These are phyloP conservation scores for Penicillium freii DNA, from an alignment of 2,329 filamentous ascomycete genomes.

Conservation along the genomic window DNA sequence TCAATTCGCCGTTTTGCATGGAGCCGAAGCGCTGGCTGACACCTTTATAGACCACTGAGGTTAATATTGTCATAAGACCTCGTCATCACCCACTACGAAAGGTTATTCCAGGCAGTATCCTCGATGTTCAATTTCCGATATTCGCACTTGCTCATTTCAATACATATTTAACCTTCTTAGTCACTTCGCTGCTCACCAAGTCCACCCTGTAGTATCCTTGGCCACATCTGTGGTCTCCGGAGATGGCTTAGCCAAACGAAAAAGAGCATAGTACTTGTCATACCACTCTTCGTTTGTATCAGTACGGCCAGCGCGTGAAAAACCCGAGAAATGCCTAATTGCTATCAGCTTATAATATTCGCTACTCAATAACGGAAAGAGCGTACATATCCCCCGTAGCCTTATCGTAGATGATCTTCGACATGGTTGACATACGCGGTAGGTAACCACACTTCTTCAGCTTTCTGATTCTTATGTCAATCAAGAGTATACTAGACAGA, in stretches of 20 bases:
- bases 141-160: too few species aligned
- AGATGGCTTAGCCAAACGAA: constrained; percentile 8
- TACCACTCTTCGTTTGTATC: background rate
- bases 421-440: background rate
- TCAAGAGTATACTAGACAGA: background rate
- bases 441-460: background rate
- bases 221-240: constrained; percentile 37
- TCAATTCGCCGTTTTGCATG: too few species aligned
- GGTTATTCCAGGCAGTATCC: too few species aligned
- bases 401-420: background rate
- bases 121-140: too few species aligned
- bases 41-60: too few species aligned
- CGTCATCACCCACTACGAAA: too few species aligned
- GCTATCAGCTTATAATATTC: background rate
- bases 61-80: too few species aligned
- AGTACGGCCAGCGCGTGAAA: background rate
- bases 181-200: background rate
- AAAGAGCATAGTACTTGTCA: constrained; percentile 8
- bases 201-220: constrained; percentile 3
- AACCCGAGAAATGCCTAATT: background rate
- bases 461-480: background rate
- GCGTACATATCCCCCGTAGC: background rate
- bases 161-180: too few species aligned
- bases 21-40: too few species aligned
- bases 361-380: background rate